Evolutionary conservation across 75 land plant genomes (phyloP), one percentile per base, ranked within the genome.

Genomic region (Selaginella moellendorffii): DNA sequence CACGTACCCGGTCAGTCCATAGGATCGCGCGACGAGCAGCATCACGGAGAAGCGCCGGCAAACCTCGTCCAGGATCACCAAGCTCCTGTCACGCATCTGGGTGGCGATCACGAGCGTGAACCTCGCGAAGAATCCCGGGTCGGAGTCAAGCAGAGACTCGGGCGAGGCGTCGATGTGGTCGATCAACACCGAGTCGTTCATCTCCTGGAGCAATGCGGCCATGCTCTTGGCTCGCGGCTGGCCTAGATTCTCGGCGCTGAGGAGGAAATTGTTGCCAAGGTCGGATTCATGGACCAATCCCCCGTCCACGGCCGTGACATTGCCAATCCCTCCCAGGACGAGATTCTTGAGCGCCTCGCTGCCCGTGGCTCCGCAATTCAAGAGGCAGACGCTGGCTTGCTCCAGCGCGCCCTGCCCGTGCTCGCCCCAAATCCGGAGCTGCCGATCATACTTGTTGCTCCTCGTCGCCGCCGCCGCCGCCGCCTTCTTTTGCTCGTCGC

Each of bases 361-460:
- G 20, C 97, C 97, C 24, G 97, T 92, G 14, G 97, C 89, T 10
- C 97, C 95, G 74, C 95, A 85, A 30, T 85, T 92, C 60, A 92
- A 79, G 30, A 92, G 74, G 71, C 97, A 92, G 29, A 88, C 66
- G 31, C 73, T 81, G 1, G 96, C 96, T 66, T 75, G 80, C 63
- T 92, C 97, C 25, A 92, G 78, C 25, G 96, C 89, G 46, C 78
- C 52, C 62, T 92, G 97, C 23, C 97, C 97, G 59, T 92, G 96
- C 31, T 92, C 97, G 27, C 97, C 97, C 97, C 97, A 92, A 30
- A 92, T 88, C 68, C 97, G 46, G 14, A 36, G 46, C 46, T 36
- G 46, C 14, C 46, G 46, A 14, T 36, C 46, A 14, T 36, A 36
- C 46, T 36, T 36, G 46, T 5, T 36, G 46, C 46, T 36, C n/a